Evolutionary conservation across 2,329 filamentous ascomycete species (phyloP), one percentile per base, ranked within the genome.

Genomic region (Emergomyces orientalis): DNA sequence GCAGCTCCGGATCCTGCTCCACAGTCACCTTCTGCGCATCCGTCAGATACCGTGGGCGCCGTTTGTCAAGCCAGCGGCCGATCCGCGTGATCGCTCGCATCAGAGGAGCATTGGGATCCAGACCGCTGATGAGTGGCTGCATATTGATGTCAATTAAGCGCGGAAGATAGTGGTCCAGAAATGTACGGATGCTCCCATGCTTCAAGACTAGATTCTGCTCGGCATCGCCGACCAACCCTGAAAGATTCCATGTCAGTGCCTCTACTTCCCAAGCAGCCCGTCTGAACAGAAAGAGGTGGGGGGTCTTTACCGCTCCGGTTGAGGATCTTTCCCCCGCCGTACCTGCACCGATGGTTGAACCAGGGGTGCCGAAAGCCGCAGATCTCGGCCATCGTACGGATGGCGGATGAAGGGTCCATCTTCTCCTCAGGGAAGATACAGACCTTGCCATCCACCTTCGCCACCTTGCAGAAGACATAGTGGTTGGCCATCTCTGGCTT

Each of bases 81-180:
- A 67, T 67, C 45, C 63, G 54, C 6, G 59, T 69, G 0, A 69
- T 58, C 37, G 64, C 67, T 60, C 64, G 61, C 32, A 54, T 49
- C 27, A 61, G 65, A 37, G 67, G 59, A 61, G 65, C 2, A 52
- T 69, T 64, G 11, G 62, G 63, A 25, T 69, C 43, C 41, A 69
- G 57, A 37, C 68, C 64, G 34, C 61, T 65, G 25, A 72, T 69
- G 6, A 68, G 51, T 63, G 67, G 43, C 62, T 70, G 62, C 61
- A 65, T 45, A 34, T 62, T 52, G 2, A 43, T 30, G 47, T 62
- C 63, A 62, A 68, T 25, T 22, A 43, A 43, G 51, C 63, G 49
- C 3, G 65, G 63, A 54, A 39, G 60, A 61, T 71, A 71, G 60
- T 70, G 61, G 56, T 71, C 65, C 39, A 72, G 56, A 55, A 72